These are phyloP conservation scores for Poa annua DNA, from an alignment of 176 grass and related monocot genomes.

Conservation along the genomic window DNA sequence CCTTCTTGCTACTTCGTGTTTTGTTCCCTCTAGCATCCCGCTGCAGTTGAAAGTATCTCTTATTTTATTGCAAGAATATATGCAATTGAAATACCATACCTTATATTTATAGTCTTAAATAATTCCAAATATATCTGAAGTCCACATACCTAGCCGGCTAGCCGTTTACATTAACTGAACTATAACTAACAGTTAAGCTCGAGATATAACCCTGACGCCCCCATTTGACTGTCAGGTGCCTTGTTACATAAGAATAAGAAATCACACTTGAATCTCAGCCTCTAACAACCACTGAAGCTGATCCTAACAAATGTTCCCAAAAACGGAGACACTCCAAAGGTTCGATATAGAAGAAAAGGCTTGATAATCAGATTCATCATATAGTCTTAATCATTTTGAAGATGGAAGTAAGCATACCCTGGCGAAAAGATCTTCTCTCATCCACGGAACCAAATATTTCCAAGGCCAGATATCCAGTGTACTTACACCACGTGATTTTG, in stretches of 20 bases:
- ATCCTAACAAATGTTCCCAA: neutral
- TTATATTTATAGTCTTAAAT: neutral
- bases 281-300: neutral
- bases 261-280: slow-evolving; percentile 4
- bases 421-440: slow-evolving; percentile 89
- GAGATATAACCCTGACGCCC: neutral
- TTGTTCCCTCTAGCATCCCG: slow-evolving; percentile 65
- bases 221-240: neutral
- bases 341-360: neutral
- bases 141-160: neutral
- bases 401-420: slow-evolving; percentile 60
- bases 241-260: neutral
- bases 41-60: slow-evolving; percentile 50
- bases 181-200: slow-evolving; percentile 10
- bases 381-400: slow-evolving; percentile 3
- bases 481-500: slow-evolving; percentile 67
- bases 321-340: neutral
- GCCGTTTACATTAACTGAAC: slow-evolving; percentile 29
- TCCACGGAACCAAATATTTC: slow-evolving; percentile 99
- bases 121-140: slow-evolving; percentile 28
- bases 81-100: neutral
- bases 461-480: slow-evolving; percentile 99
- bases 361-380: slow-evolving; percentile 22
- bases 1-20: slow-evolving; percentile 52
- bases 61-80: slow-evolving; percentile 29